These are phyloP conservation scores for Theileria sp. DNA, from an alignment of 169 alveolate species.

Conservation along the genomic window DNA sequence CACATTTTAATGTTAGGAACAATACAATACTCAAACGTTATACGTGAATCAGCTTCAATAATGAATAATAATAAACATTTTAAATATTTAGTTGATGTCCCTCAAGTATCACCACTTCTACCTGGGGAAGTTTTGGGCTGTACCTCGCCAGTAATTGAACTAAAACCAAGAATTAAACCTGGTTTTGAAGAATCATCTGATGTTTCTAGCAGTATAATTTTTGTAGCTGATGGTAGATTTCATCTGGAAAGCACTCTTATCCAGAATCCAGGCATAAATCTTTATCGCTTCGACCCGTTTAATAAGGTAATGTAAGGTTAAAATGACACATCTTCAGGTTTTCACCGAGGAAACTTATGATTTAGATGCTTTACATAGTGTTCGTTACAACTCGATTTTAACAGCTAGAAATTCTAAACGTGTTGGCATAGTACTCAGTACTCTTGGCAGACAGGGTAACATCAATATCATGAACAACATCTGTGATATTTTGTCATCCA, in stretches of 20 bases:
- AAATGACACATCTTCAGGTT: slow-evolving; percentile 24
- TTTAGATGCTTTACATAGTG: slow-evolving; percentile 80
- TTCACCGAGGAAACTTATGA: slow-evolving; percentile 88
- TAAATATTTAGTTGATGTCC: slow-evolving; percentile 77
- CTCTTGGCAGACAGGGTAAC: slow-evolving; percentile 84
- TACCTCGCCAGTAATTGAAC: slow-evolving; percentile 82
- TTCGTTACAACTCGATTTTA: slow-evolving; percentile 82
- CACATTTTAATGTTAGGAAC: slow-evolving; percentile 86
- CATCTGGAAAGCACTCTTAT: slow-evolving; percentile 99
- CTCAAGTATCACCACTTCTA: slow-evolving; percentile 94
- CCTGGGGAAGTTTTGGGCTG: slow-evolving; percentile 97
- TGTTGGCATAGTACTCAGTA: slow-evolving; percentile 76
- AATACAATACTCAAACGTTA: slow-evolving; percentile 83
- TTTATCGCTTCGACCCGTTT: slow-evolving; percentile 94
- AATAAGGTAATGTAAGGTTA: slow-evolving; percentile 59
- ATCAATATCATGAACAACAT: slow-evolving; percentile 66
- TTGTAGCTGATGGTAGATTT: slow-evolving; percentile 98
- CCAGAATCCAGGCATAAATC: slow-evolving; percentile 89
- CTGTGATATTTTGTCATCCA: slow-evolving; percentile 40
- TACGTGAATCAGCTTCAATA: slow-evolving; percentile 60
- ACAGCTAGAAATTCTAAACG: slow-evolving; percentile 57
- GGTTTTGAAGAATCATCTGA: not conserved
- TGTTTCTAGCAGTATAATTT: slow-evolving; percentile 72
- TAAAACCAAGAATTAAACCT: not conserved
- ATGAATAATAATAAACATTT: slow-evolving; percentile 60